Conservation (phyloP, 2,329 filamentous ascomycete species). For the Nemania sp. region DNA sequence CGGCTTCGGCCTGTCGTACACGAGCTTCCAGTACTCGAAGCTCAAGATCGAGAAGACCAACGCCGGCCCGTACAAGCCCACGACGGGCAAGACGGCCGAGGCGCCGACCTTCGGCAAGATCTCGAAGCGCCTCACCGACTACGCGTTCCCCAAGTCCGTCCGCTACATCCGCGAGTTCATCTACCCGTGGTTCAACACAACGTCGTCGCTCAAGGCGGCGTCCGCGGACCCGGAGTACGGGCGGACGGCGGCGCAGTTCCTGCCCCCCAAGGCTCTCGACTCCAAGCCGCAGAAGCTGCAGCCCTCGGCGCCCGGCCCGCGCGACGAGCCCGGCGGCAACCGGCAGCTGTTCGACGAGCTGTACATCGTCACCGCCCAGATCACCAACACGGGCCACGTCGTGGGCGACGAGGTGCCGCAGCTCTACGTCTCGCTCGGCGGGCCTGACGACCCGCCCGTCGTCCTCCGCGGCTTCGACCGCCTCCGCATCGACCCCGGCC, state of each 20-base stretch:
- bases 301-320: slow-evolving; percentile 45
- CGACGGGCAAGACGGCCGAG: slow-evolving; percentile 62
- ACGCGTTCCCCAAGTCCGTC: slow-evolving; percentile 67
- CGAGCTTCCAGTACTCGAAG: slow-evolving; percentile 75
- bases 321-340: slow-evolving; percentile 66
- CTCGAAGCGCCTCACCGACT: slow-evolving; percentile 66
- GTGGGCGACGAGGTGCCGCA: slow-evolving; percentile 75
- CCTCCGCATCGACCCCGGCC: slow-evolving; percentile 71
- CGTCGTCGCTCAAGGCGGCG: slow-evolving; percentile 58
- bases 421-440: slow-evolving; percentile 81
- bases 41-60: slow-evolving; percentile 59
- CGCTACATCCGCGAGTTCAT: slow-evolving; percentile 60
- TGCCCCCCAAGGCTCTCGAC: slow-evolving; percentile 63
- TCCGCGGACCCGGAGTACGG: slow-evolving; percentile 66
- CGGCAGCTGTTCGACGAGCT: slow-evolving; percentile 68
- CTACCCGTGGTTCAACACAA: slow-evolving; percentile 73
- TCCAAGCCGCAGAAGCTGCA: slow-evolving; percentile 60
- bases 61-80: slow-evolving; percentile 60
- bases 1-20: slow-evolving; percentile 80
- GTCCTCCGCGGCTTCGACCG: slow-evolving; percentile 83
- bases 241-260: slow-evolving; percentile 57
- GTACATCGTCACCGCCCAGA: slow-evolving; percentile 68
- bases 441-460: slow-evolving; percentile 68
- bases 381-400: slow-evolving; percentile 71
- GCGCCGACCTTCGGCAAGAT: slow-evolving; percentile 69